These are phyloP conservation scores for Exophiala bonariae DNA, from an alignment of 2,329 filamentous ascomycete species.

Conservation along the genomic window DNA sequence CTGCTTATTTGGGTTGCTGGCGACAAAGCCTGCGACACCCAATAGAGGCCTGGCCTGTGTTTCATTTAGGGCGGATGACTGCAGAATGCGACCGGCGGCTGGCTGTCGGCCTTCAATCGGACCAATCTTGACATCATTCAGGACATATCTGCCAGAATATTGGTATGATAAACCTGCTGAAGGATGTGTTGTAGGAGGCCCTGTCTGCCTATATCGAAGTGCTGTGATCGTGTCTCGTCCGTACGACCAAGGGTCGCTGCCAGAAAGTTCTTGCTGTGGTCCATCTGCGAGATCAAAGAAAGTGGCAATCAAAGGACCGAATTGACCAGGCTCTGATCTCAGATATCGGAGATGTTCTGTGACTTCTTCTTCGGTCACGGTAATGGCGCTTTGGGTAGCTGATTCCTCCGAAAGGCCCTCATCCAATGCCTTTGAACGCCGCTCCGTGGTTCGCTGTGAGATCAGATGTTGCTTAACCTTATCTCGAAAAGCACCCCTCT, in stretches of 20 bases:
- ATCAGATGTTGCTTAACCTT: conserved; percentile 35
- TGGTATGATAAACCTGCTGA: conserved; percentile 65
- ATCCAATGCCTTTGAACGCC: conserved; percentile 40
- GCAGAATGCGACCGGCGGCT: conserved; percentile 58
- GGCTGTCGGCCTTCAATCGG: conserved; percentile 56
- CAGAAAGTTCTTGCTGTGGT: conserved; percentile 35
- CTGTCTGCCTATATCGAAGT: conserved; percentile 44
- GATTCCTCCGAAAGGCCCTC: conserved; percentile 38
- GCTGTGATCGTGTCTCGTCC: conserved; percentile 30
- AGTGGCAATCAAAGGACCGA: conserved; percentile 54
- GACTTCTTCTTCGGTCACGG: conserved; percentile 47
- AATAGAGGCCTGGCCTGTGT: conserved; percentile 14
- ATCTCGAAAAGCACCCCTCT: conserved; percentile 31
- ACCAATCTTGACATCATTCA: conserved; percentile 62
- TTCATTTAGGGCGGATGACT: conserved; percentile 16
- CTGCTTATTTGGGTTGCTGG: conserved; percentile 3
- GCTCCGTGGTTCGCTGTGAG: conserved; percentile 36
- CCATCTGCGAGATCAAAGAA: conserved; percentile 58
- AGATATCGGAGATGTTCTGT: conserved; percentile 46
- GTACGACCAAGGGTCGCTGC: conserved; percentile 23
- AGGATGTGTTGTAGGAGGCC: conserved; percentile 63
- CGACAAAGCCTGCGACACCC: conserved; percentile 28
- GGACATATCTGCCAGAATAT: conserved; percentile 53
- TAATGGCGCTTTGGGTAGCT: conserved; percentile 25
- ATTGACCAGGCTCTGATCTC: conserved; percentile 41